These are phyloP conservation scores for Diospyros lotus DNA, from an alignment of 148 eudicot species.

Conservation along the genomic window DNA sequence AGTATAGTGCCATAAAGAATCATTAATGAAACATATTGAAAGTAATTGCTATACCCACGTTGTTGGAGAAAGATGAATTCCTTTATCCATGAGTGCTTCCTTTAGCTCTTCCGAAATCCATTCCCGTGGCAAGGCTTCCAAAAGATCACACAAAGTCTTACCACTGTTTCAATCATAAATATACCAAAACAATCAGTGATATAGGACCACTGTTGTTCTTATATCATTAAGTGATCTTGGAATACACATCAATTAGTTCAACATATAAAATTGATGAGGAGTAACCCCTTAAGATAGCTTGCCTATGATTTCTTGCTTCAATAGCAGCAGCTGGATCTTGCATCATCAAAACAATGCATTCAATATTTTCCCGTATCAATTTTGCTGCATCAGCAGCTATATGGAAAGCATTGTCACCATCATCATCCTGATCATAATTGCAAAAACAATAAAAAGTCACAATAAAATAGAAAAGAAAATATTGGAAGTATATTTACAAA, in stretches of 20 bases:
- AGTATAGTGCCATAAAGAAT: not conserved
- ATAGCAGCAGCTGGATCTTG: slow-evolving; percentile 71
- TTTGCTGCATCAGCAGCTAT: slow-evolving; percentile 94
- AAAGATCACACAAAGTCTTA: slow-evolving; percentile 70
- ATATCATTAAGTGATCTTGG: not conserved
- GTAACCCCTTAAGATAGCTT: slow-evolving; percentile 17
- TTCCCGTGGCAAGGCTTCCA: slow-evolving; percentile 91
- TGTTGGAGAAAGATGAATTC: slow-evolving; percentile 76
- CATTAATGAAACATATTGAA: slow-evolving; percentile 2
- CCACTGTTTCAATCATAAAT: slow-evolving; percentile 48
- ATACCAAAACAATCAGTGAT: not conserved
- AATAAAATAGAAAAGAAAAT: not conserved
- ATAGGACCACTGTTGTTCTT: not conserved
- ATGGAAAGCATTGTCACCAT: slow-evolving; percentile 96
- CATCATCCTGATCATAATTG: slow-evolving; percentile 63
- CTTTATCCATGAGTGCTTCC: slow-evolving; percentile 67
- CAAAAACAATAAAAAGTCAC: not conserved
- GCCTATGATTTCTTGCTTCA: slow-evolving; percentile 77
- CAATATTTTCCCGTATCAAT: slow-evolving; percentile 86
- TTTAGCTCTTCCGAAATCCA: slow-evolving; percentile 90
- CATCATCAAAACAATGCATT: slow-evolving; percentile 78
- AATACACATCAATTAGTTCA: not conserved
- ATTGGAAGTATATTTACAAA: not conserved
- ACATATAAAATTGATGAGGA: not conserved
- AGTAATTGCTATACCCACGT: slow-evolving; percentile 41